These are phyloP conservation scores for Plasmopara halstedii DNA, from an alignment of 352 stramenopile species.

Conservation along the genomic window DNA sequence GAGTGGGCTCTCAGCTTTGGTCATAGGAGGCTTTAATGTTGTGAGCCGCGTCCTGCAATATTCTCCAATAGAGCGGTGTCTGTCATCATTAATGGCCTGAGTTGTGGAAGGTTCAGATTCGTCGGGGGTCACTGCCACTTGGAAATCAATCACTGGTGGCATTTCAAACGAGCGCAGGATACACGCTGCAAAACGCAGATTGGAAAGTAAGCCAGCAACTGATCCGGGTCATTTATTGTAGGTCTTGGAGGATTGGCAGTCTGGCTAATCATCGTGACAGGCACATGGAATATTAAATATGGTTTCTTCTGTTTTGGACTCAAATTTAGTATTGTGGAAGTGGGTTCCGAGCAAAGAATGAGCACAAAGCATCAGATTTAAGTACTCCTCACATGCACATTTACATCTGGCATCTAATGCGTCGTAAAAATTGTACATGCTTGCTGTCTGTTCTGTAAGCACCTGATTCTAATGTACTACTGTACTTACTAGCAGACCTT, in stretches of 20 bases:
- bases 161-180: conserved; percentile 9
- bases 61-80: conserved; percentile 23
- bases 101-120: conserved; percentile 8
- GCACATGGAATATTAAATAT: neutral
- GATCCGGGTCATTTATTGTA: neutral
- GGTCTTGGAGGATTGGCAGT: neutral
- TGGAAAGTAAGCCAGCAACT: neutral
- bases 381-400: too few species aligned
- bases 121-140: conserved; percentile 22
- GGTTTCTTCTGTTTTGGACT: too few species aligned
- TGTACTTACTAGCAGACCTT: too few species aligned
- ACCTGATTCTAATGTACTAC: too few species aligned
- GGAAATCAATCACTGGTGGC: conserved; percentile 20
- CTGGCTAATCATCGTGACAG: neutral
- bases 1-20: conserved; percentile 21
- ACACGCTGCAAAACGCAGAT: neutral
- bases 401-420: too few species aligned
- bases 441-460: too few species aligned
- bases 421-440: too few species aligned
- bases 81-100: conserved; percentile 18
- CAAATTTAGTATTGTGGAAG: too few species aligned
- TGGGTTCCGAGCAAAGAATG: too few species aligned
- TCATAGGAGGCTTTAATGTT: conserved; percentile 36
- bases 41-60: conserved; percentile 32
- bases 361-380: too few species aligned